Evolutionary conservation across 2,329 filamentous ascomycete genomes (phyloP).

Genomic region (Sporothrix curviconia): DNA sequence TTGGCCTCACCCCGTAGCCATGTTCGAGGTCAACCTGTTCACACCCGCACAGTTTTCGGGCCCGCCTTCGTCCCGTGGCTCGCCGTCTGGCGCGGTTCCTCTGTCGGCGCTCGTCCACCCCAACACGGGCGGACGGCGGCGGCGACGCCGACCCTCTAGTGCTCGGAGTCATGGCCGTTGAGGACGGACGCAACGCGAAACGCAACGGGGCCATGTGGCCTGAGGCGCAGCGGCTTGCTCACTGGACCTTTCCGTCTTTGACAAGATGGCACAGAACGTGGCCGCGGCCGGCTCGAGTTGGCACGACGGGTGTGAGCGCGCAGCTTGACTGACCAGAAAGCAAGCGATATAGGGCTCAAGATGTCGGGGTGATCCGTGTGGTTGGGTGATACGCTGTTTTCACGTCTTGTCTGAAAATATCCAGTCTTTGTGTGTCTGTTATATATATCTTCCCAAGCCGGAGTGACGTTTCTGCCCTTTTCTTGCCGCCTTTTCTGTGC

Average conservation of each 20-base stretch:
- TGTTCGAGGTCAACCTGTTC: conserved; percentile 91
- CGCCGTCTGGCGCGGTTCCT: conserved; percentile 71
- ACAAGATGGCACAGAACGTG: conserved; percentile 23
- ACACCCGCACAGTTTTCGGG: conserved; percentile 83
- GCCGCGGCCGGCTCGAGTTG: neutral
- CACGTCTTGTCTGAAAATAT: neutral
- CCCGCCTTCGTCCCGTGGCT: conserved; percentile 83
- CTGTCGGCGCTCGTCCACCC: conserved; percentile 76
- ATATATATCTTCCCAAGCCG: too few species aligned
- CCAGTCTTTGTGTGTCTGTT: neutral
- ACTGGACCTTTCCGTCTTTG: conserved; percentile 50
- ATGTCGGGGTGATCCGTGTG: neutral
- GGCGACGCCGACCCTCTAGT: conserved; percentile 18
- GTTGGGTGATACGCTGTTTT: too few species aligned
- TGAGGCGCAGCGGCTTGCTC: conserved; percentile 59
- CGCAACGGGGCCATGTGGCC: conserved; percentile 68
- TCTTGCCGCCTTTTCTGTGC: neutral
- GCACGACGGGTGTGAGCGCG: neutral
- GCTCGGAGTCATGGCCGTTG: too few species aligned
- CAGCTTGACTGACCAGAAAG: neutral
- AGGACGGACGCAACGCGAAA: conserved; percentile 54
- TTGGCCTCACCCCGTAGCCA: conserved; percentile 76
- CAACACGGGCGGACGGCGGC: conserved; percentile 56
- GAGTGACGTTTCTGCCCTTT: neutral
- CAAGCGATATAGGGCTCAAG: neutral